Evolutionary conservation across 208 protist species (phyloP).

Genomic region (Leishmania arabica): DNA sequence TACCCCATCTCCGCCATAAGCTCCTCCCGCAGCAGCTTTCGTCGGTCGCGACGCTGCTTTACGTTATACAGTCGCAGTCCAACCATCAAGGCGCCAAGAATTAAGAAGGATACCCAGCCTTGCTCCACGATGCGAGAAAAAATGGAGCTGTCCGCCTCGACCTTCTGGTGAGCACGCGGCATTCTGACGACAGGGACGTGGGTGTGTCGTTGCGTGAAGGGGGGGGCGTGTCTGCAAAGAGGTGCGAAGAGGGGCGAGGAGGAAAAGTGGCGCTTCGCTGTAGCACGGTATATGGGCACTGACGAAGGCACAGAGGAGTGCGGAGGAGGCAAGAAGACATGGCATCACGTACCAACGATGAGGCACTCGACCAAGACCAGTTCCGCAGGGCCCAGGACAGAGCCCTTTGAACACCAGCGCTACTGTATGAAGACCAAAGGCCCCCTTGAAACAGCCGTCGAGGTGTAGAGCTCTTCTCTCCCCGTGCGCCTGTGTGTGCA

Average conservation of each 20-base stretch:
- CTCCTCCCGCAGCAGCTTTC: conserved; percentile 58
- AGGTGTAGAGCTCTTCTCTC: too few species aligned
- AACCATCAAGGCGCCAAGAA: conserved; percentile 76
- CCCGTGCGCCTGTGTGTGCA: not conserved
- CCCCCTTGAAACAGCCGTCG: not conserved
- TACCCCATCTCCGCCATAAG: conserved; percentile 70
- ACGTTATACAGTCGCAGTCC: conserved; percentile 82
- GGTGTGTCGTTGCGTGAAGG: not conserved
- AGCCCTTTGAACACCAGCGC: not conserved
- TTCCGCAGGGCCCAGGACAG: not conserved
- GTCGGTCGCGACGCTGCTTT: conserved; percentile 62
- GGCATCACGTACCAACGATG: not conserved
- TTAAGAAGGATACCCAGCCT: conserved; percentile 74
- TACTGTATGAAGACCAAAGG: not conserved
- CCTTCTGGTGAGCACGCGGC: conserved; percentile 31
- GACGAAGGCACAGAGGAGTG: not conserved
- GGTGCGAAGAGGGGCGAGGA: not conserved
- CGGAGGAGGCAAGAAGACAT: conserved; percentile 1
- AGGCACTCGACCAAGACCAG: not conserved
- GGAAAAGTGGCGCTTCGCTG: not conserved
- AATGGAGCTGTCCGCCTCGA: conserved; percentile 35
- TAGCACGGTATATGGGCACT: too few species aligned
- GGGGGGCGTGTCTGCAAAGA: not conserved
- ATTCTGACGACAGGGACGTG: conserved; percentile 5
- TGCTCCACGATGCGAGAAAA: conserved; percentile 53